A percentile compares a stretch with the other conserved stretches of the same genome.
These are phyloP conservation scores for Pestalotiopsis sp. DNA, from an alignment of 2,329 filamentous ascomycete species.

Conservation along the genomic window DNA sequence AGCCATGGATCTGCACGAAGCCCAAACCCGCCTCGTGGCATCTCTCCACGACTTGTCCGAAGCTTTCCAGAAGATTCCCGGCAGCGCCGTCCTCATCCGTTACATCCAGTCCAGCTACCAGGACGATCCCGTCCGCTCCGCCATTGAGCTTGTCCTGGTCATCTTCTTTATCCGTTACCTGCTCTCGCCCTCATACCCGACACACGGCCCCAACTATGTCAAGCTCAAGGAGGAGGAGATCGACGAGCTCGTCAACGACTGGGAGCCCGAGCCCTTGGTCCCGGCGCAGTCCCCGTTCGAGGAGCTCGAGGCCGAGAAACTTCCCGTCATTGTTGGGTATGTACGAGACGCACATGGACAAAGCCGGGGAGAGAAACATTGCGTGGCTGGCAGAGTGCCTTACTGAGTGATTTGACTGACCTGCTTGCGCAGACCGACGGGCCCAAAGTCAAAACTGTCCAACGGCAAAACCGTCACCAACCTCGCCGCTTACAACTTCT, in stretches of 20 bases:
- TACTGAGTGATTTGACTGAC: conserved; percentile 8
- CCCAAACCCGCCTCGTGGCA: conserved; percentile 55
- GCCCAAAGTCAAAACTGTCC: conserved; percentile 84
- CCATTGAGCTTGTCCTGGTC: conserved; percentile 90
- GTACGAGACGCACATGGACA: conserved; percentile 18
- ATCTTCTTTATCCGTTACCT: conserved; percentile 96
- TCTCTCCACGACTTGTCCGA: conserved; percentile 57
- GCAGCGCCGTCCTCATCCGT: conserved; percentile 89
- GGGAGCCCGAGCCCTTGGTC: conserved; percentile 92
- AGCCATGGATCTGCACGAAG: conserved; percentile 65
- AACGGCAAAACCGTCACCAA: conserved; percentile 92
- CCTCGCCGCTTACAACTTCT: conserved; percentile 94
- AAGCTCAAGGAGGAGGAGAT: conserved; percentile 94
- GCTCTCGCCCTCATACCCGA: conserved; percentile 89
- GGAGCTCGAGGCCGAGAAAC: conserved; percentile 78
- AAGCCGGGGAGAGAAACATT: neutral
- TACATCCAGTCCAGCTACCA: conserved; percentile 98
- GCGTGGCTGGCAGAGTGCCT: conserved; percentile 5
- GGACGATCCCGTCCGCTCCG: conserved; percentile 91
- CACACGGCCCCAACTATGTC: conserved; percentile 86
- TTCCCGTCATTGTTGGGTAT: conserved; percentile 87
- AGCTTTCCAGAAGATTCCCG: conserved; percentile 87
- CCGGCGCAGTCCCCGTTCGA: conserved; percentile 74
- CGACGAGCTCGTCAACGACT: conserved; percentile 94
- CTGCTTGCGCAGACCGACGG: conserved; percentile 67